Percentiles rank a stretch among this genome's conserved stretches.
phyloP scores from a whole-genome alignment of 2,329 filamentous ascomycete genomes.

The Fusarium euwallaceae region DNA sequence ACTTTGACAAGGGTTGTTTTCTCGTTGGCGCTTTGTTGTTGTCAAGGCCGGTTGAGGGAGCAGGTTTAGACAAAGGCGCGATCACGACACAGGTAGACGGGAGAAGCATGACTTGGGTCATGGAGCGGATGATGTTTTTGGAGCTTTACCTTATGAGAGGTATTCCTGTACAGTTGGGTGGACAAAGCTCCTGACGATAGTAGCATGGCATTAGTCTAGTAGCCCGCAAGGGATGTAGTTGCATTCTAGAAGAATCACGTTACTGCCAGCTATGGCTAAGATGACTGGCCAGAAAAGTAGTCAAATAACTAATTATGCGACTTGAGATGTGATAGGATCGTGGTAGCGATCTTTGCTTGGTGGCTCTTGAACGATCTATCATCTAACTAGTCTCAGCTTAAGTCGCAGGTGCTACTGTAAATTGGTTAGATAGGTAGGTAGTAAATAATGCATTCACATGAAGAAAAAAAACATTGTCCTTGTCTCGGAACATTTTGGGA shows the following conservation, averaged over 20 bases:
- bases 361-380: background rate
- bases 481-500: background rate
- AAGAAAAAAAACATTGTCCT: background rate
- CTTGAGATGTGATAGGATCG: background rate
- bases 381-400: background rate
- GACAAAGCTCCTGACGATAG: slow-evolving; percentile 1
- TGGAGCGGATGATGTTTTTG: slow-evolving; percentile 4
- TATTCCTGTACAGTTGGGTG: slow-evolving; percentile 18
- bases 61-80: slow-evolving; percentile 31
- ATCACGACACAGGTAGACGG: slow-evolving; percentile 22
- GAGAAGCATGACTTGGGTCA: slow-evolving; percentile 4
- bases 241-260: background rate
- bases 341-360: background rate
- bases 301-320: background rate
- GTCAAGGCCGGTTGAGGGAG: slow-evolving; percentile 11
- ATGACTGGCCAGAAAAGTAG: background rate
- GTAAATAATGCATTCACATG: background rate
- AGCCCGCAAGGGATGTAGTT: slow-evolving; percentile 5
- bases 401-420: background rate
- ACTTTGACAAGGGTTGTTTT: slow-evolving; percentile 12
- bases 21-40: slow-evolving; percentile 12
- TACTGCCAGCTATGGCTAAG: background rate
- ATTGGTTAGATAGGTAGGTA: too few relatives aligned
- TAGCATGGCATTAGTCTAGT: background rate
- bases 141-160: slow-evolving; percentile 12